Evolutionary conservation across 2,329 filamentous ascomycete genomes (phyloP), one percentile per base, ranked within the genome.

Genomic region (Cordyceps cateniannulata): DNA sequence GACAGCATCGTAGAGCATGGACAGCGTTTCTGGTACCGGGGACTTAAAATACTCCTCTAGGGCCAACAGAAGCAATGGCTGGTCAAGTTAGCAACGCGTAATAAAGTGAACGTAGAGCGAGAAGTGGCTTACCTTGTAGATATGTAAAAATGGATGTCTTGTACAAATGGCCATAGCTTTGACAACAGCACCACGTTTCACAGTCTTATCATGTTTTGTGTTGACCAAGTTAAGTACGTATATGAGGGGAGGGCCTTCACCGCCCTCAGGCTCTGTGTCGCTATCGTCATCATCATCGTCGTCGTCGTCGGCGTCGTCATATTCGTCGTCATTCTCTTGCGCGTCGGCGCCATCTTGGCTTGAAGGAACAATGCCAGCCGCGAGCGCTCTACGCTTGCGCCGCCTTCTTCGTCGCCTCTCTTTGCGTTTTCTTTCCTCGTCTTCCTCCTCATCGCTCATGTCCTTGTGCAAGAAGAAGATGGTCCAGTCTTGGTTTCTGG

Each of bases 121-220:
- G 42, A 59, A 60, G 54, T 59, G 62, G 71, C 79, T 66, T 72
- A 89, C 90, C 83, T 99, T 99, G 79, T 99, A 99, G 65, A 99
- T 99, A 75, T 99, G 95, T 66, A 99, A 78, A 75, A 99, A 99
- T 3, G 95, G 93, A 78, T 99, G 95, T 48, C 95, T 83, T 8
- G 95, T 99, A 79, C 95, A 99, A 67, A 99, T 97, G 32, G 95
- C 95, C 95, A 99, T 99, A 47, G 95, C 91, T 73, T 98, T 98
- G 62, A 98, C 93, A 54, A 97, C 83, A 22, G 95, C 95, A 62
- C 95, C 95, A 82, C 95, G 87, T 76, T 95, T 96, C 52, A 91
- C 91, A 22, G 88, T 89, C 70, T 90, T 93, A 77, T 99, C 95
- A 72, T 96, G 91, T 74, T 98, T 98, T 8, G 93, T 99, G 73